These are phyloP conservation scores for Rhynchosporium secalis DNA, from an alignment of 2,329 filamentous ascomycete genomes.

Conservation along the genomic window DNA sequence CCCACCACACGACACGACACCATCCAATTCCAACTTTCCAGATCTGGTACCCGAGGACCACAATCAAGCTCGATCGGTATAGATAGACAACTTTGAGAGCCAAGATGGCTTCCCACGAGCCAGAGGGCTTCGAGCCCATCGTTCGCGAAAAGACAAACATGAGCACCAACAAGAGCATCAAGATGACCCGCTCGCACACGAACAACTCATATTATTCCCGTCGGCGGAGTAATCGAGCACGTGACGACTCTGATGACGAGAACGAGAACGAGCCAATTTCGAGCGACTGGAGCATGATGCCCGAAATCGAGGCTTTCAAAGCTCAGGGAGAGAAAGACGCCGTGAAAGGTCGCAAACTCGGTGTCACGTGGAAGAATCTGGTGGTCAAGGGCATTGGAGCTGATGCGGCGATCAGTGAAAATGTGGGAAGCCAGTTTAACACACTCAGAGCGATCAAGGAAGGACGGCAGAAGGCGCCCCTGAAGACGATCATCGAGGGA, in stretches of 20 bases:
- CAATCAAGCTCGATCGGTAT: not conserved
- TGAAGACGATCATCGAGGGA: conserved; percentile 65
- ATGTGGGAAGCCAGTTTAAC: conserved; percentile 35
- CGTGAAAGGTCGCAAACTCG: conserved; percentile 39
- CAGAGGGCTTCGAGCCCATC: conserved; percentile 12
- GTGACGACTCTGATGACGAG: conserved; percentile 31
- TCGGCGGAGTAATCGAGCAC: conserved; percentile 21
- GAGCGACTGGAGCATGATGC: conserved; percentile 36
- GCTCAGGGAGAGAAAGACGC: conserved; percentile 33
- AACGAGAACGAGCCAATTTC: conserved; percentile 25
- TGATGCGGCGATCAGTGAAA: conserved; percentile 37
- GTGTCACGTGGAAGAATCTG: conserved; percentile 38
- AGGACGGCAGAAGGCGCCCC: conserved; percentile 60
- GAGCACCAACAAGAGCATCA: conserved; percentile 1
- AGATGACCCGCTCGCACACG: conserved; percentile 21
- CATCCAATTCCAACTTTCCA: not conserved
- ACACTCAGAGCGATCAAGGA: conserved; percentile 26
- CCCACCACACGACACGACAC: not conserved
- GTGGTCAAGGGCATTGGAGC: conserved; percentile 38
- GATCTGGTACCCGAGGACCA: not conserved
- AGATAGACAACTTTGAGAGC: not conserved
- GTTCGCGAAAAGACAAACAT: conserved; percentile 5
- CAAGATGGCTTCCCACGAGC: conserved; percentile 6
- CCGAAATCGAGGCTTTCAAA: conserved; percentile 32
- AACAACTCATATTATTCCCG: conserved; percentile 26